Conservation (phyloP, 2,329 filamentous ascomycete genomes). For the Clonostachys rhizophaga region DNA sequence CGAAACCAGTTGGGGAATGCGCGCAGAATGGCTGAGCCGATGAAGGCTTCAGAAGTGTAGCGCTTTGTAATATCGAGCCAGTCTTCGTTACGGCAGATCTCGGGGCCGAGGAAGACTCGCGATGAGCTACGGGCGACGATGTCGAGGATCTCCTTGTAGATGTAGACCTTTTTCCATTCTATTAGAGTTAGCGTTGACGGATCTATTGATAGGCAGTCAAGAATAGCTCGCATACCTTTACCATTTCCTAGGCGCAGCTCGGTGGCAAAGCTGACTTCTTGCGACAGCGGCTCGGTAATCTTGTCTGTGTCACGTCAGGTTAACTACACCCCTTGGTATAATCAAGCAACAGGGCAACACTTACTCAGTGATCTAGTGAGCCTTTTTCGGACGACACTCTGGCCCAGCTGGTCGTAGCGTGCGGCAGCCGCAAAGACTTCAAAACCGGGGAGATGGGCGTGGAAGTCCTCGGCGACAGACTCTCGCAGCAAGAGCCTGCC, state of each 20-base stretch:
- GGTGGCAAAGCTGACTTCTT: no score
- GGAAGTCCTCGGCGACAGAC: conserved; percentile 2
- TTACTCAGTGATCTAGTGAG: conserved; percentile 2
- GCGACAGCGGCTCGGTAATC: no score
- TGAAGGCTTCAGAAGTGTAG: conserved; percentile 35
- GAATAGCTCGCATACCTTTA: no score
- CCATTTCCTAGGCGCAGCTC: no score
- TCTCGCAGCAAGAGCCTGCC: conserved; percentile 7
- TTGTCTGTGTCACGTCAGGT: no score
- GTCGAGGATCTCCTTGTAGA: conserved; percentile 4
- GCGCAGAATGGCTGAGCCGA: conserved; percentile 18
- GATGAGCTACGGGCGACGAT: conserved; percentile 12
- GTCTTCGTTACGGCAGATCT: conserved; percentile 31
- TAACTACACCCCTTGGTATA: no score
- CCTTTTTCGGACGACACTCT: conserved; percentile 1
- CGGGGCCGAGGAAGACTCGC: conserved; percentile 31
- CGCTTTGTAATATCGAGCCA: conserved; percentile 37
- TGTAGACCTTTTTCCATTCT: no score
- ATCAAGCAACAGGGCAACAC: neutral
- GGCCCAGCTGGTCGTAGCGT: neutral
- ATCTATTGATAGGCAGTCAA: no score
- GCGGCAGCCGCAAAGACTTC: neutral
- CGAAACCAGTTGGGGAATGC: conserved; percentile 37
- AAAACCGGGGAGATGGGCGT: conserved; percentile 1
- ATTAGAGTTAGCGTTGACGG: no score